Evolutionary conservation across 2,329 filamentous ascomycete genomes (phyloP), one percentile per base, ranked within the genome.

Genomic region (Raffaelea ambrosiae): DNA sequence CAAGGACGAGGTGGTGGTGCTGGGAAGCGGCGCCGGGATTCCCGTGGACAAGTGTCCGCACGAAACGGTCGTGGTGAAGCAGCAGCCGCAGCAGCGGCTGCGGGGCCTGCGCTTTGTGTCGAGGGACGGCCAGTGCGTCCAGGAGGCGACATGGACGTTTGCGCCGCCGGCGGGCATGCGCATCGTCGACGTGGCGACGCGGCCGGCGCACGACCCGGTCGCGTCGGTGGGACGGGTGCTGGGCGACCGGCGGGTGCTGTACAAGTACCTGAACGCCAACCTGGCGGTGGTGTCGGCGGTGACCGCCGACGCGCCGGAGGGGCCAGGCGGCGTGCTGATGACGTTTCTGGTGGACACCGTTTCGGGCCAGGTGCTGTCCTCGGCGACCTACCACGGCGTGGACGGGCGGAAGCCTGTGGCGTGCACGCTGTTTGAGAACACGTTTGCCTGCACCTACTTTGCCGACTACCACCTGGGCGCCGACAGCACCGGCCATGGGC

Each of bases 191-290:
- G 73, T 93, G 36, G 83, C 82, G 3, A 74, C 82, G 18, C 77
- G 83, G 43, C 82, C 88, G 10, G 61, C 76, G 3, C 84, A 91
- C 54, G 90, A 98, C 57, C 88, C 88, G 0, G 83, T 97, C 43
- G 91, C 93, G 3, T 97, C 93, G 1, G 95, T 98, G 57, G 93
- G 93, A 10, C 88, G 88, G 50, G 93, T 97, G 2, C 77, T 98
- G 20, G 90, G 89, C 22, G 86, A 98, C 59, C 81, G 93, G 40
- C 83, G 83, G n/a, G 93, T 98, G 43, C 78, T 91, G 53, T 98
- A 98, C 79, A 98, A 98, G 68, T 97, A 97, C 62, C 70, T 98
- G 38, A 95, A 94, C 67, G 81, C 87, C 0, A 96, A 95, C 65
- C 77, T 88, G 7, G 73, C 89, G 3, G 75, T 97, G 1, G 73